Evolutionary conservation across 2,329 filamentous ascomycete species (phyloP).

Genomic region (Exserohilum rostratum): DNA sequence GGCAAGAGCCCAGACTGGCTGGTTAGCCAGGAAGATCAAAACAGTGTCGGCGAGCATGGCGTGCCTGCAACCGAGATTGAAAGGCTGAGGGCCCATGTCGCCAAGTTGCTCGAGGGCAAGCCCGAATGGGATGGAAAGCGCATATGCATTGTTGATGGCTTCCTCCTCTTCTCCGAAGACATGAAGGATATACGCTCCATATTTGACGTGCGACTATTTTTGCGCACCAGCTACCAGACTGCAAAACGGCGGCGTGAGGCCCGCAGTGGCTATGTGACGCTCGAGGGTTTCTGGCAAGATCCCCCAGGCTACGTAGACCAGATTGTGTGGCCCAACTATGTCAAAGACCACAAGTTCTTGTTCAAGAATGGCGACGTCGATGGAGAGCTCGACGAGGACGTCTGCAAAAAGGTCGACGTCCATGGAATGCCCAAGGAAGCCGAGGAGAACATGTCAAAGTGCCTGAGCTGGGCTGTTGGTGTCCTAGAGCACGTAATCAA

Average conservation of each 20-base stretch:
- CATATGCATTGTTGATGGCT: slow-evolving; percentile 80
- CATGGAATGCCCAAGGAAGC: slow-evolving; percentile 50
- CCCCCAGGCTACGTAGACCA: slow-evolving; percentile 92
- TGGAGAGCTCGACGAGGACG: slow-evolving; percentile 56
- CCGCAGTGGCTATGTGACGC: slow-evolving; percentile 76
- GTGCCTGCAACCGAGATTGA: slow-evolving; percentile 44
- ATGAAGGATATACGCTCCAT: slow-evolving; percentile 60
- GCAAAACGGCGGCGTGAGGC: slow-evolving; percentile 71
- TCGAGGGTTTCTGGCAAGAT: slow-evolving; percentile 91
- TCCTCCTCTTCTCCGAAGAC: slow-evolving; percentile 75
- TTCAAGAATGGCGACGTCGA: slow-evolving; percentile 73
- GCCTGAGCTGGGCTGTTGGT: slow-evolving; percentile 40
- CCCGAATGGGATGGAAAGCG: slow-evolving; percentile 25
- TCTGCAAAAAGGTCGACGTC: slow-evolving; percentile 36
- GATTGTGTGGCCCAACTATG: slow-evolving; percentile 96
- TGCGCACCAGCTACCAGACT: slow-evolving; percentile 67
- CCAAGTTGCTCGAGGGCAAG: slow-evolving; percentile 11
- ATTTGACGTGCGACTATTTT: slow-evolving; percentile 79
- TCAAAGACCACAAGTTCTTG: slow-evolving; percentile 78
- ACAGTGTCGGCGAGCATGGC: slow-evolving; percentile 55
- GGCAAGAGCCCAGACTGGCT: slow-evolving; percentile 62
- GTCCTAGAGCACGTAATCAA: slow-evolving; percentile 32
- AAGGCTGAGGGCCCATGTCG: slow-evolving; percentile 36
- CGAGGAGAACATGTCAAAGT: slow-evolving; percentile 41
- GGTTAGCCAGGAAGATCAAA: slow-evolving; percentile 64